Evolutionary conservation across 2,329 filamentous ascomycete species (phyloP), one percentile per base, ranked within the genome.

Genomic region (Penicillium paneum): DNA sequence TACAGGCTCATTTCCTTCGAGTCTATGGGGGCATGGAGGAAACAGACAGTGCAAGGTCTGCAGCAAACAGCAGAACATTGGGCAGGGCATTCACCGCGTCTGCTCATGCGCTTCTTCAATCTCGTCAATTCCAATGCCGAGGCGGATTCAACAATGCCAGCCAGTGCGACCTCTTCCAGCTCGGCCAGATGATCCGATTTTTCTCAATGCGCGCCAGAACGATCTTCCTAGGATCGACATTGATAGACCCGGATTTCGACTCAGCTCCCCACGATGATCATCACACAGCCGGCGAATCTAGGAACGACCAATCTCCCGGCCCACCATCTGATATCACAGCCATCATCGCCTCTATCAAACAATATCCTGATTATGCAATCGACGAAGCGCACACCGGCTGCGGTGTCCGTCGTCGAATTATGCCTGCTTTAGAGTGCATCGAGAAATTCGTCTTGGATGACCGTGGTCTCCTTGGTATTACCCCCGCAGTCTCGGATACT

Each of bases 101-200:
- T 26, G 44, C 59, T 8, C 46, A 49, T n/a, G 0, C 40, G 8
- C 46, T 50, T 17, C 21, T 44, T 12, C 65, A 62, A 45, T 52
- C 60, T 2, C 67, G 67, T 19, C 61, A 61, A 12, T 68, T 69
- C 19, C 75, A 78, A 63, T 78, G 75, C 54, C 72, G 71, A 29
- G 72, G 70, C 43, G 74, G 68, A 11, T 71, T 74, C 53, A 71
- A 64, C 40, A 76, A 76, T 39, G 75, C 74, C 7, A 71, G 67
- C 40, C 69, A 73, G 50, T 78, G 76, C 54, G 75, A 78, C 52
- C 66, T 72, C 5, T 78, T 77, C 52, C 74, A 78, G 40, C 63
- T 77, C 0, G 76, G 76, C 12, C 73, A 77, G 57, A 76, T 76
- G 66, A 66, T 71, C 19, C 71, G 73, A 10, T 78, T 77, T 55